Conservation (phyloP, 1,284 basidiomycete genomes). For the Paramarasmius palmivorus region DNA sequence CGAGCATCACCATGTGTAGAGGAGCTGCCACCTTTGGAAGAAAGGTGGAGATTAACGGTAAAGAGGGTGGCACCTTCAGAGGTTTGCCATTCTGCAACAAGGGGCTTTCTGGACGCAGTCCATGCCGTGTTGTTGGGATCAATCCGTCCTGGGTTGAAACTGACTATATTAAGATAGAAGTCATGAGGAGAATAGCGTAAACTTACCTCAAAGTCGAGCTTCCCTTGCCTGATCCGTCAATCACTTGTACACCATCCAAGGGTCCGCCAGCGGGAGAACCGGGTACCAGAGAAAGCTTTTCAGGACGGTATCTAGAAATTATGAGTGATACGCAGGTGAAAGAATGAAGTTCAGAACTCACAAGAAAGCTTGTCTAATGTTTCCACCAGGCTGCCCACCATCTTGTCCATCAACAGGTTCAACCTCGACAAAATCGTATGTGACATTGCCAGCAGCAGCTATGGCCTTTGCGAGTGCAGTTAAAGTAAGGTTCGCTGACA, state of each 20-base stretch:
- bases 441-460: slow-evolving; percentile 40
- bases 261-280: slow-evolving; percentile 50
- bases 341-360: slow-evolving; percentile 22
- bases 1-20: slow-evolving; percentile 57
- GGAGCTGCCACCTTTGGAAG: slow-evolving; percentile 59
- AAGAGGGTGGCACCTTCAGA: slow-evolving; percentile 47
- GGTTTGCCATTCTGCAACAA: slow-evolving; percentile 60
- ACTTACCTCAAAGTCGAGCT: slow-evolving; percentile 51
- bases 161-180: slow-evolving; percentile 21
- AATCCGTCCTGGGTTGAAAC: slow-evolving; percentile 65
- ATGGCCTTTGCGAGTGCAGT: slow-evolving; percentile 52
- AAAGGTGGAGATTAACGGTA: slow-evolving; percentile 63
- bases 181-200: background rate
- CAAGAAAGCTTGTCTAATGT: slow-evolving; percentile 63
- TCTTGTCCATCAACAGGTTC: slow-evolving; percentile 55
- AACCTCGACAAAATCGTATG: slow-evolving; percentile 52
- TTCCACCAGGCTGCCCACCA: slow-evolving; percentile 66
- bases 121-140: slow-evolving; percentile 58
- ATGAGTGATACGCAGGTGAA: background rate
- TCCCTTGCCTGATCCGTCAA: slow-evolving; percentile 33
- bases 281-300: slow-evolving; percentile 50
- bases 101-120: slow-evolving; percentile 61
- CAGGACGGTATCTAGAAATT: slow-evolving; percentile 44
- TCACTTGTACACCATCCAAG: slow-evolving; percentile 44
- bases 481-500: slow-evolving; percentile 56